phyloP scores from a whole-genome alignment of 2,329 filamentous ascomycete genomes.

The Tolypocladium nubicola region DNA sequence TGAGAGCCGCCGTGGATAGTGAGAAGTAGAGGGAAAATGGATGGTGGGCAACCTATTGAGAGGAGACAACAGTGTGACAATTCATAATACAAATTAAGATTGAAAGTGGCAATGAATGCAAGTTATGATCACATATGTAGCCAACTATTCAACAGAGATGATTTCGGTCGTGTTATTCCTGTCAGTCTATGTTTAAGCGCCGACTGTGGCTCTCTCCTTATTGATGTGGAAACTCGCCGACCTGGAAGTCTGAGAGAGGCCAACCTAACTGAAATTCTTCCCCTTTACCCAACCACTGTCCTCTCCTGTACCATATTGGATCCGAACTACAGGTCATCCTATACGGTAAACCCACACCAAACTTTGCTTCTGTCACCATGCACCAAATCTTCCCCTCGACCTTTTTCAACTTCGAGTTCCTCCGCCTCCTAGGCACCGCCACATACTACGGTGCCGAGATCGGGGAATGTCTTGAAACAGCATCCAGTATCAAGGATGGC shows the following conservation, averaged over 20 bases:
- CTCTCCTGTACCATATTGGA: background rate
- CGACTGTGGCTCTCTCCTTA: background rate
- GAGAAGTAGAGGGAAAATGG: no score
- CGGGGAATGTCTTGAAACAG: slow-evolving; percentile 27
- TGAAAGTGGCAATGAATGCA: background rate
- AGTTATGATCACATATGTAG: background rate
- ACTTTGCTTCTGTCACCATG: slow-evolving; percentile 12
- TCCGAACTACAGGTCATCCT: background rate
- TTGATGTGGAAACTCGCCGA: background rate
- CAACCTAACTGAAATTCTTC: background rate
- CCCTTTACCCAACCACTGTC: background rate
- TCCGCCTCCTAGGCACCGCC: slow-evolving; percentile 27
- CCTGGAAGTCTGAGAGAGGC: background rate
- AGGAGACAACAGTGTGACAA: background rate
- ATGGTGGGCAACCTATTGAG: background rate
- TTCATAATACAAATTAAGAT: background rate
- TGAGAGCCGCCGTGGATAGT: no score
- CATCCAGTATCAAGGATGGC: slow-evolving; percentile 21
- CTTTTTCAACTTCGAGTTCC: slow-evolving; percentile 32
- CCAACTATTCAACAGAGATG: background rate
- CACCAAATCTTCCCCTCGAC: slow-evolving; percentile 16
- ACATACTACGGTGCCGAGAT: slow-evolving; percentile 25
- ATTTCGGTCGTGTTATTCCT: background rate
- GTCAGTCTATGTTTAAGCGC: background rate
- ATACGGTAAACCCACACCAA: slow-evolving; percentile 6